Conservation (phyloP, 2,329 filamentous ascomycete species). For the Cucurbitaria berberidis region DNA sequence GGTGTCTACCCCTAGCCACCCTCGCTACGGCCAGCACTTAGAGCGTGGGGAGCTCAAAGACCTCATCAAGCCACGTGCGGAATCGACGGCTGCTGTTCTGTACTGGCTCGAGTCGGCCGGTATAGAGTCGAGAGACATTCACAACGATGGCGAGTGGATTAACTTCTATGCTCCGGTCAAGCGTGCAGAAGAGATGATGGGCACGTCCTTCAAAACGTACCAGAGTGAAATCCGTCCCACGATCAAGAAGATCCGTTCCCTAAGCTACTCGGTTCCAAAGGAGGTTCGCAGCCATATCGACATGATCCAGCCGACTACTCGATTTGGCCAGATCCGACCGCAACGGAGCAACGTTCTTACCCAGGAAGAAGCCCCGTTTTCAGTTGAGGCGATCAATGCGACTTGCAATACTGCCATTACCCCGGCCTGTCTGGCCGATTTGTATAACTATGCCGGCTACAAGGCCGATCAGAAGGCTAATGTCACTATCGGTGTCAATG, state of each 20-base stretch:
- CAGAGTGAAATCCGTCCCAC: conserved; percentile 53
- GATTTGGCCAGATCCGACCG: conserved; percentile 61
- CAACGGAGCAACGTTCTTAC: conserved; percentile 49
- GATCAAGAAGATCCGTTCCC: conserved; percentile 59
- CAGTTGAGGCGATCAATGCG: conserved; percentile 35
- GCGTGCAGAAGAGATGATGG: conserved; percentile 62
- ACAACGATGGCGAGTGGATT: conserved; percentile 66
- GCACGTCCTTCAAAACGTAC: conserved; percentile 65
- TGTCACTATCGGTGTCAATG: conserved; percentile 53
- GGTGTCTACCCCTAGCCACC: conserved; percentile 65
- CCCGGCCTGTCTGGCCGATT: conserved; percentile 54
- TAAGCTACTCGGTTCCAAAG: conserved; percentile 67
- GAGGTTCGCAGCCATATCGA: conserved; percentile 62
- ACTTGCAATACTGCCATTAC: conserved; percentile 54
- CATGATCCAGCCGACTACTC: conserved; percentile 70
- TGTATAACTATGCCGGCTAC: conserved; percentile 54
- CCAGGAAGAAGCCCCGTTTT: conserved; percentile 30
- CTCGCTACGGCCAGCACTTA: conserved; percentile 67
- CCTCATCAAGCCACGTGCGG: conserved; percentile 59
- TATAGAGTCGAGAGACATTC: conserved; percentile 54
- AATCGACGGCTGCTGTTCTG: conserved; percentile 58
- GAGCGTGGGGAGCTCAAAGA: conserved; percentile 64
- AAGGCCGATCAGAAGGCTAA: conserved; percentile 46
- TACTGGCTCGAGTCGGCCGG: conserved; percentile 63
- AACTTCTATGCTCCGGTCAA: conserved; percentile 61